A percentile compares a stretch with the other conserved stretches of the same genome.
Conservation (phyloP, 208 protist species). For the Wallacemonas sp. region DNA sequence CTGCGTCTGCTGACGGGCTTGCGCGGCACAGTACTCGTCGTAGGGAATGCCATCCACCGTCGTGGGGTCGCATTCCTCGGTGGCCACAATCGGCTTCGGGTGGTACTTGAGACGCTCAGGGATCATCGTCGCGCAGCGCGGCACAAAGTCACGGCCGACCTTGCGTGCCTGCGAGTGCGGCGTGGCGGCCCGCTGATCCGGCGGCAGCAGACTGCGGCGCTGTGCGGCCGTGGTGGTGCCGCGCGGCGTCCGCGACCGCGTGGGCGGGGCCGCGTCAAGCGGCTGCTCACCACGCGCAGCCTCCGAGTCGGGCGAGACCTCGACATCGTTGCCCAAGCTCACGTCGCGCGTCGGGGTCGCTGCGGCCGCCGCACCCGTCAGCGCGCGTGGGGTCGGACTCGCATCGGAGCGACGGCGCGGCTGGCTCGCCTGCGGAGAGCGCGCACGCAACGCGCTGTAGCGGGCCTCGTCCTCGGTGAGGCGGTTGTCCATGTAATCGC, state of each 20-base stretch:
- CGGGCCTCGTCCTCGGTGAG: constrained; percentile 58
- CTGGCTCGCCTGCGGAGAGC: not conserved
- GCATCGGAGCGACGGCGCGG: not conserved
- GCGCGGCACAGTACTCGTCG: constrained; percentile 5
- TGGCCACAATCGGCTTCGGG: constrained; percentile 24
- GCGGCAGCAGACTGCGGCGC: constrained; percentile 1
- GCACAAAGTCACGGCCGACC: constrained; percentile 19
- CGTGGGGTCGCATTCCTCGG: constrained; percentile 13
- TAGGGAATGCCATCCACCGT: constrained; percentile 12
- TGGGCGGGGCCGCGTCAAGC: constrained; percentile 2
- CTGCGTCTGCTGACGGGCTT: constrained; percentile 25
- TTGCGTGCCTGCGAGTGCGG: constrained; percentile 5
- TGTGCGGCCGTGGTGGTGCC: not conserved
- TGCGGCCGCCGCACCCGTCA: not conserved
- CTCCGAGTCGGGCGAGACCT: constrained; percentile 25
- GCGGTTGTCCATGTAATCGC: constrained; percentile 42
- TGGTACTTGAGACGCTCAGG: constrained; percentile 65
- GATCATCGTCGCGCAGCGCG: constrained; percentile 46
- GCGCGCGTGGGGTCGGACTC: not conserved
- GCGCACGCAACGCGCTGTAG: constrained; percentile 25
- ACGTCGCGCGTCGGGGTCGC: not conserved
- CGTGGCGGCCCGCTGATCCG: constrained; percentile 3
- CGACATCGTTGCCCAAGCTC: constrained; percentile 14
- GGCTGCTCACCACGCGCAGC: constrained; percentile 16
- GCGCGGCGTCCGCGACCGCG: constrained; percentile 18